Base-by-base conservation (phyloP, 805 yeast genomes). In the Zygosaccharomyces kombuchaensis region DNA sequence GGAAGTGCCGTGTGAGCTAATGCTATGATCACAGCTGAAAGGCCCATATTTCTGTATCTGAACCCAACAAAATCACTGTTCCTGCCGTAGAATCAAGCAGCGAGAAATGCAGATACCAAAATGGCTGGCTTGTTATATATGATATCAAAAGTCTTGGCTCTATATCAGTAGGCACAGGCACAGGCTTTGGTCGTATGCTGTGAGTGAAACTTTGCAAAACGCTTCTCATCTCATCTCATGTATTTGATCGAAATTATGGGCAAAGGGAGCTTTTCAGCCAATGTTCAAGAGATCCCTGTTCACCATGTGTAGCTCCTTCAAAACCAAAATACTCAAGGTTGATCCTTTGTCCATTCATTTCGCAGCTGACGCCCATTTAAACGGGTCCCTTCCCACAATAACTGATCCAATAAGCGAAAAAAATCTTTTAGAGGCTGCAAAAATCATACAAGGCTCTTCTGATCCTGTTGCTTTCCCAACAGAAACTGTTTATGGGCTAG, bases 401-500 rank as follows among this genome's bases (percentile, higher is more conserved):
- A 55, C 72, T 1, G 87, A 83, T 56, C 56, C 69, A n/a, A 62
- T 62, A 22, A 82, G 95, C 0, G 66, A 69, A 47, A 46, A 55
- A 9, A 77, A 77, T 48, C 66, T 89, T 1, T 42, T 64, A 9
- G 65, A 65, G 14, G 97, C 96, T 5, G 81, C 88, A 0, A 55
- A 68, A 2, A 66, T 81, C 4, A 64, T 89, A 4, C 63, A 69
- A 13, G 63, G 65, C 2, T 69, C 82, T 0, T 61, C 74, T 31
- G 70, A 80, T 22, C 88, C 83, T 0, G 89, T 93, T 10, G 98
- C 91, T 0, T 90, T 93, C 57, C 99, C 99, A 1, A 87, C 99
- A 0, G 99, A 93, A 61, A 93, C 99, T 0, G 99, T 93, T 0
- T 93, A 93, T 63, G 99, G 99, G 0, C 73, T 93, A 1, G 99